These are phyloP conservation scores for Russula lepida DNA, from an alignment of 768 basidiomycete genomes.

Conservation along the genomic window DNA sequence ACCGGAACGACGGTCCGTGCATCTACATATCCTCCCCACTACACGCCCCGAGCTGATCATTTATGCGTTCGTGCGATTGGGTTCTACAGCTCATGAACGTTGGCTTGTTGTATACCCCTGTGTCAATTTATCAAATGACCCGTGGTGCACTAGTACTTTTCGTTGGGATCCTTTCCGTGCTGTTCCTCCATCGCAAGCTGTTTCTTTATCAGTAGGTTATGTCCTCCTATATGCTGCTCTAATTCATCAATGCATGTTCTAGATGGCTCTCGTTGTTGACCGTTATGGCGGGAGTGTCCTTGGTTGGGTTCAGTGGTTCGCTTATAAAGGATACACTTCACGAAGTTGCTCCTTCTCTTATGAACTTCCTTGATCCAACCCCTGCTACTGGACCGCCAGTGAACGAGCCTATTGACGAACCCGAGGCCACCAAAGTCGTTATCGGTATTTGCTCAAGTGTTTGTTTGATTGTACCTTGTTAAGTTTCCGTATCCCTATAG, in stretches of 20 bases:
- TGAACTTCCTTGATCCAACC: slow-evolving; percentile 22
- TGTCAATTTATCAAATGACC: slow-evolving; percentile 97
- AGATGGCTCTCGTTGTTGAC: slow-evolving; percentile 89
- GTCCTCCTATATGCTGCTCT: slow-evolving; percentile 1
- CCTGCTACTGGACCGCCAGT: slow-evolving; percentile 29
- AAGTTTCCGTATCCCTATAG: slow-evolving; percentile 33
- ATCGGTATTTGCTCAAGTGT: slow-evolving; percentile 44
- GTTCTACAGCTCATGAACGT: slow-evolving; percentile 73
- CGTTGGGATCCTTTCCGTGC: slow-evolving; percentile 83
- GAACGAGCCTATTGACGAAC: slow-evolving; percentile 43
- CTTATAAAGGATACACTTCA: slow-evolving; percentile 69
- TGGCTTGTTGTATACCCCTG: slow-evolving; percentile 91
- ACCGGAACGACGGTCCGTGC: slow-evolving; percentile 77
- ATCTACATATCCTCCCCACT: not conserved
- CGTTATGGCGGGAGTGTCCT: slow-evolving; percentile 75
- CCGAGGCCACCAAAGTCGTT: slow-evolving; percentile 61
- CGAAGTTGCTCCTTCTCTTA: slow-evolving; percentile 32
- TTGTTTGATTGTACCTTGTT: slow-evolving; percentile 18
- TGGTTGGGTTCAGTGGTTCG: slow-evolving; percentile 87
- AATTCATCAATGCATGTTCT: slow-evolving; percentile 3
- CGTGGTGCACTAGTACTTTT: slow-evolving; percentile 89
- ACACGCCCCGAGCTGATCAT: not conserved
- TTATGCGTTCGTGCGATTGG: not conserved
- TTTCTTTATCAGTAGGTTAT: slow-evolving; percentile 73
- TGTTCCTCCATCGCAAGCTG: slow-evolving; percentile 80